Conservation (phyloP, 2,329 filamentous ascomycete genomes). For the Chrysoporthe austroafricana region DNA sequence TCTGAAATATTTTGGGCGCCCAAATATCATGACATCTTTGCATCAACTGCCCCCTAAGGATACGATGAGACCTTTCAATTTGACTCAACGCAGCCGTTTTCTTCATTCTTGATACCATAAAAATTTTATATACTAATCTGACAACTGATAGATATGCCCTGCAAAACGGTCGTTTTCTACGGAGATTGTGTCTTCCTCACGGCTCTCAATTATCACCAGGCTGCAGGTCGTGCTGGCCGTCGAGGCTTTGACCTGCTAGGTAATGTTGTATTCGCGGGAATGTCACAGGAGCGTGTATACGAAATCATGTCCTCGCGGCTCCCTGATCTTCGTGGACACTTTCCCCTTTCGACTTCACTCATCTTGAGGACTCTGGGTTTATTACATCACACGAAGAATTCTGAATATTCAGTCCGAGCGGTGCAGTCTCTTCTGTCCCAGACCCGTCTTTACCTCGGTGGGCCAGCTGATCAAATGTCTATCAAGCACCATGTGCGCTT, state of each 20-base stretch:
- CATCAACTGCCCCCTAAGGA: no score
- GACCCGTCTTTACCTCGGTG: slow-evolving; percentile 71
- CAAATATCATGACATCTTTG: no score
- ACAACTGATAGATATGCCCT: slow-evolving; percentile 64
- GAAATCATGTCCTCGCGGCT: slow-evolving; percentile 74
- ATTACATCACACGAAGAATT: slow-evolving; percentile 66
- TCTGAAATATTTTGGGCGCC: not conserved
- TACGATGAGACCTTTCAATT: no score
- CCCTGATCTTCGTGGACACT: slow-evolving; percentile 76
- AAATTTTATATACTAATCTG: not conserved
- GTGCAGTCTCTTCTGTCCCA: slow-evolving; percentile 72
- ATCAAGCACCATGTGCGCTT: slow-evolving; percentile 79
- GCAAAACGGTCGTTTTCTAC: slow-evolving; percentile 77
- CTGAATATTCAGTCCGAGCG: slow-evolving; percentile 62
- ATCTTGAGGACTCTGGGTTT: slow-evolving; percentile 71
- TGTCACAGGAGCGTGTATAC: slow-evolving; percentile 63
- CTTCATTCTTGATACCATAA: no score
- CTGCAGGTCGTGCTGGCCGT: slow-evolving; percentile 76
- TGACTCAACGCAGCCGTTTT: no score
- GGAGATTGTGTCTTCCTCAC: slow-evolving; percentile 76
- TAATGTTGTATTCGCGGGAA: slow-evolving; percentile 77
- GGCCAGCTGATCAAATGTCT: slow-evolving; percentile 67
- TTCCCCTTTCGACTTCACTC: slow-evolving; percentile 75
- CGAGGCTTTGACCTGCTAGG: slow-evolving; percentile 80
- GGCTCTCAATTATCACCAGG: slow-evolving; percentile 76